phyloP scores from a whole-genome alignment of 2,329 filamentous ascomycete genomes.

The Ilyonectria destructans region DNA sequence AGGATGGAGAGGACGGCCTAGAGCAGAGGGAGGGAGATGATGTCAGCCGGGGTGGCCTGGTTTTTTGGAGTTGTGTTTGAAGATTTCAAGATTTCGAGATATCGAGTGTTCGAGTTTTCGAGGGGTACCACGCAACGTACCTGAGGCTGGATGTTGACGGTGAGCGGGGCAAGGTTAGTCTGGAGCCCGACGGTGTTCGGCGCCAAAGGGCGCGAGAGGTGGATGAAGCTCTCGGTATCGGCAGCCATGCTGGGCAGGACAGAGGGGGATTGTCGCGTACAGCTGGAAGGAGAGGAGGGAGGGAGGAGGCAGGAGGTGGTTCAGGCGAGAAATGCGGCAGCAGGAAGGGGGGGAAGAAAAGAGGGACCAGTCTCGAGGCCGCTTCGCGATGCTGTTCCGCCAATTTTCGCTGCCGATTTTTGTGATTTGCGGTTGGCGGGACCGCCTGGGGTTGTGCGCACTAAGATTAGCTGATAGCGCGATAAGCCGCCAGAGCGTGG shows the following conservation, averaged over 20 bases:
- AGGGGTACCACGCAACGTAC: slow-evolving; percentile 65
- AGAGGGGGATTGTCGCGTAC: slow-evolving; percentile 42
- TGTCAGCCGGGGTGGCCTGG: slow-evolving; percentile 31
- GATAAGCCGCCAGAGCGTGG: slow-evolving; percentile 56
- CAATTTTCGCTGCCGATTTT: slow-evolving; percentile 62
- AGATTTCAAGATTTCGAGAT: not conserved
- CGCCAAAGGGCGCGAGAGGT: slow-evolving; percentile 93
- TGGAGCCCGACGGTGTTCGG: slow-evolving; percentile 85
- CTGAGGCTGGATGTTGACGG: slow-evolving; percentile 96
- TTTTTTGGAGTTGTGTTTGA: slow-evolving; percentile 14
- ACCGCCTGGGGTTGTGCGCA: slow-evolving; percentile 68
- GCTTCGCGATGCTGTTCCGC: slow-evolving; percentile 52
- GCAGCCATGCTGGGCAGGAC: slow-evolving; percentile 81
- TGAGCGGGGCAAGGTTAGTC: slow-evolving; percentile 90
- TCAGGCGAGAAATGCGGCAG: slow-evolving; percentile 32
- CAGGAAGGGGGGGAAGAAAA: slow-evolving; percentile 38
- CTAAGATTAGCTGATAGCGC: slow-evolving; percentile 63
- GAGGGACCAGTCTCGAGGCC: slow-evolving; percentile 45
- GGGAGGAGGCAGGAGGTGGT: slow-evolving; percentile 39
- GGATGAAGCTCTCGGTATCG: slow-evolving; percentile 88
- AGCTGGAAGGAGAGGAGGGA: slow-evolving; percentile 26
- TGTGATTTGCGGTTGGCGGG: slow-evolving; percentile 60
- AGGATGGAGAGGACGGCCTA: slow-evolving; percentile 83
- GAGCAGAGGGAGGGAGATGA: slow-evolving; percentile 3
- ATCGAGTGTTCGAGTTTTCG: not conserved